Evolutionary conservation across 306 rosid species (phyloP).

Genomic region (Trichosanthes truncata): DNA sequence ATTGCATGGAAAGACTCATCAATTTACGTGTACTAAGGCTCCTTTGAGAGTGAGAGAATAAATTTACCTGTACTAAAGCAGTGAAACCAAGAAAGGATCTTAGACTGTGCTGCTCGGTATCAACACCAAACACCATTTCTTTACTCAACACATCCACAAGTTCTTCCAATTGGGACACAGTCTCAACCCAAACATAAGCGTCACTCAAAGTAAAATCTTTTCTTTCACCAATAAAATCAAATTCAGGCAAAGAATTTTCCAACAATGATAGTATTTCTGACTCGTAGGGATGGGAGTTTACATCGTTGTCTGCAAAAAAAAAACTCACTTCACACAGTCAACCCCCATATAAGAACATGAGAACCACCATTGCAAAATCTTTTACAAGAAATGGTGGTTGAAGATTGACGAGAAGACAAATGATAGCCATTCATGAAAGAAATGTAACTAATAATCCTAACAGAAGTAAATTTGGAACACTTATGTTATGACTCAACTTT

Average conservation of each 20-base stretch:
- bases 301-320: constrained; percentile 33
- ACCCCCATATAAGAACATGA: neutral
- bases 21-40: neutral
- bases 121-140: constrained; percentile 59
- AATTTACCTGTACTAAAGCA: constrained; percentile 60
- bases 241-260: constrained; percentile 30
- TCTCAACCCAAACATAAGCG: constrained; percentile 58
- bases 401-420: neutral
- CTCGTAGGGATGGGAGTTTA: constrained; percentile 55
- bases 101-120: constrained; percentile 84
- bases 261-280: constrained; percentile 42
- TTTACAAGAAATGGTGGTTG: neutral
- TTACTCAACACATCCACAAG: constrained; percentile 41
- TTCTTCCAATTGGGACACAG: constrained; percentile 42
- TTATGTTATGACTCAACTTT: neutral
- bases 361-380: constrained; percentile 4
- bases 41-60: neutral
- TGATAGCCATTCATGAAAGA: neutral
- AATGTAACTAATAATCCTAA: neutral
- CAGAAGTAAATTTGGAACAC: neutral
- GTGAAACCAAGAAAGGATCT: constrained; percentile 79
- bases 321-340: neutral
- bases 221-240: constrained; percentile 26
- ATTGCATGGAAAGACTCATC: neutral
- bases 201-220: constrained; percentile 36